phyloP scores from a whole-genome alignment of 805 yeast genomes.

The Lipomyces spencermartinsiae region DNA sequence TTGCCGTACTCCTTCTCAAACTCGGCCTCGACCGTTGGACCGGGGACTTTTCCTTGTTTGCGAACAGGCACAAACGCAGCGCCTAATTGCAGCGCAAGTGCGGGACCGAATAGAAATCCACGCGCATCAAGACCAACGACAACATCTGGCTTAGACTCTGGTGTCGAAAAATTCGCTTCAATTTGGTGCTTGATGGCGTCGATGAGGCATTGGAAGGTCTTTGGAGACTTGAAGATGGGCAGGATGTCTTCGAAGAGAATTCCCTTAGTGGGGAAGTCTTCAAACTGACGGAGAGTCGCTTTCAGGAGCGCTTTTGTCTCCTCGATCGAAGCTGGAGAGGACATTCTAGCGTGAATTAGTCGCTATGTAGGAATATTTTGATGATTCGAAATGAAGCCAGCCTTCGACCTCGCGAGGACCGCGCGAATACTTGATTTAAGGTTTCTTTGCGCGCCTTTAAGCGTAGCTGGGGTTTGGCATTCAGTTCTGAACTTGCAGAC shows the following conservation, averaged over 20 bases:
- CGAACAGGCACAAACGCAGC: conserved; percentile 96
- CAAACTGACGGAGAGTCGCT: conserved; percentile 64
- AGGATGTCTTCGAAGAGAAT: conserved; percentile 93
- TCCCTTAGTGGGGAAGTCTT: conserved; percentile 93
- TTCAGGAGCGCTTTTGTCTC: conserved; percentile 31
- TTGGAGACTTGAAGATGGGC: conserved; percentile 88
- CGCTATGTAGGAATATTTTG: too few relatives aligned
- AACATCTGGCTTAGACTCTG: conserved; percentile 72
- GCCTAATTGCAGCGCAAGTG: conserved; percentile 85
- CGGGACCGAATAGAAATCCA: conserved; percentile 96
- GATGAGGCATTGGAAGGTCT: conserved; percentile 77
- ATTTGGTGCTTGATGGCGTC: conserved; percentile 81
- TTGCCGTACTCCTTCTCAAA: conserved; percentile 91
- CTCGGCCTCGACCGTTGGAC: conserved; percentile 71
- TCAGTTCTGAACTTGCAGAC: too few relatives aligned
- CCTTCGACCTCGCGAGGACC: too few relatives aligned
- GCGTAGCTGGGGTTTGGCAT: too few relatives aligned
- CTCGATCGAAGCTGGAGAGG: conserved; percentile 16
- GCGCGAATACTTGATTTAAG: neutral
- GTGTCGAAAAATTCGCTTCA: conserved; percentile 54
- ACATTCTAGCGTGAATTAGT: neutral
- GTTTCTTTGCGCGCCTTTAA: neutral
- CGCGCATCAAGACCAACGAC: conserved; percentile 95
- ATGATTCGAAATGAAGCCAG: too few relatives aligned
- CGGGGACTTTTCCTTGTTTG: conserved; percentile 95